Base-by-base conservation (phyloP, 306 rosid species). In the Cyamopsis tetragonoloba region DNA sequence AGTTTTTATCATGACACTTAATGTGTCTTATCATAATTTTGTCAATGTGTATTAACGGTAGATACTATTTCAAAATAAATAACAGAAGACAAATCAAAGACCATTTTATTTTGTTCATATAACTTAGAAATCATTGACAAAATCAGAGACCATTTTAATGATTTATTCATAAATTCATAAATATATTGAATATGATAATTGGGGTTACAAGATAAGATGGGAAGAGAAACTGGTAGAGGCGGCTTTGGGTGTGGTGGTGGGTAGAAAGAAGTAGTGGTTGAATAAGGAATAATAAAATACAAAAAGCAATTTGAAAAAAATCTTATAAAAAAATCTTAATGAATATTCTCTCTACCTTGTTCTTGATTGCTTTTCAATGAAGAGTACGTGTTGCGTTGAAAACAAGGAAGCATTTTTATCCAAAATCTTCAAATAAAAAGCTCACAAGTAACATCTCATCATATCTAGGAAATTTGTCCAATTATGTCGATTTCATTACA, bases 311-410 rank as follows among this genome's bases (percentile, higher is more conserved):
- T 31, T 7, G 9, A 34, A 14, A 28, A 12, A 32, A 43, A 42
- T 44, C 13, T 5, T 3, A 24, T 46, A 62, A 53, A 70, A 77
- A 70, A 63, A 23, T 43, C 61, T 66, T 3, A 46, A 43, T 68
- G 79, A 64, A 73, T 64, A 68, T 80, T 77, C 78, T 65, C 41
- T 30, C 28, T 11, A 14, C 71, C 47, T 30, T 59, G 43, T 68
- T 38, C 39, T 23, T 43, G 39, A 60, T 71, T 74, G 61, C 77
- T 85, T 79, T 72, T 66, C 68, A 77, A 71, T 63, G 20, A 71
- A 72, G 76, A 74, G 77, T 58, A 30, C 27, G 58, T 46, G 84
- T 80, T 79, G 95, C 86, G 66, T 86, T 77, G 59, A 79, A 38
- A 58, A 76, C 82, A 80, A 82, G 88, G 62, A 75, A 75, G 23